phyloP scores from a whole-genome alignment of 2,329 filamentous ascomycete genomes.

The Allantophomopsis cytisporea region DNA sequence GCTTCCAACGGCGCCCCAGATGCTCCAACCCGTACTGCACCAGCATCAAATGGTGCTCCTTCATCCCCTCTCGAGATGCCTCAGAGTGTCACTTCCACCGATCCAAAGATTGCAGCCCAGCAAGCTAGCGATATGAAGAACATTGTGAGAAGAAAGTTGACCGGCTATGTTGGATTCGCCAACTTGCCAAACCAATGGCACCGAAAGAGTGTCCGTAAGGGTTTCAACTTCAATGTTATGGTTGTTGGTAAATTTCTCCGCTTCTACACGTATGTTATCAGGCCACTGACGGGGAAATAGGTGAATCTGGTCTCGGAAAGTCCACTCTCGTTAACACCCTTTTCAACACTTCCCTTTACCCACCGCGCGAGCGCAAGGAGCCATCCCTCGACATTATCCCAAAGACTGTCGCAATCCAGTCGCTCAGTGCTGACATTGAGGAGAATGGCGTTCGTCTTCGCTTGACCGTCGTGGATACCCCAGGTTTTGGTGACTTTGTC shows the following conservation, averaged over 20 bases:
- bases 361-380: constrained; percentile 95
- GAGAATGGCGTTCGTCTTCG: constrained; percentile 96
- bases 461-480: constrained; percentile 93
- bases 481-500: constrained; percentile 96
- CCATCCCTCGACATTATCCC: constrained; percentile 96
- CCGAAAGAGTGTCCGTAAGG: constrained; percentile 99
- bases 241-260: constrained; percentile 75
- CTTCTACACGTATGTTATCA: background rate
- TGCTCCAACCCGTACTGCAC: constrained; percentile 4
- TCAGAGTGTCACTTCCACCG: constrained; percentile 19
- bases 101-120: constrained; percentile 21
- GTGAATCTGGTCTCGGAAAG: constrained; percentile 98
- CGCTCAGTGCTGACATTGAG: constrained; percentile 92
- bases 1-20: no score
- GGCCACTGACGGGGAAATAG: constrained; percentile 30
- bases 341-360: constrained; percentile 98
- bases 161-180: constrained; percentile 96
- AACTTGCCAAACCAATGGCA: constrained; percentile 99
- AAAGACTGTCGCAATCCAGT: constrained; percentile 93
- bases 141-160: constrained; percentile 96
- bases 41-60: constrained; percentile 16
- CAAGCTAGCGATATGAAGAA: constrained; percentile 38
- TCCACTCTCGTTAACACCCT: constrained; percentile 98
- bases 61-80: constrained; percentile 13
- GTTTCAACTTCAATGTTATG: constrained; percentile 99